These are phyloP conservation scores for Cladobotryum protrusum DNA, from an alignment of 2,329 filamentous ascomycete genomes.

Conservation along the genomic window DNA sequence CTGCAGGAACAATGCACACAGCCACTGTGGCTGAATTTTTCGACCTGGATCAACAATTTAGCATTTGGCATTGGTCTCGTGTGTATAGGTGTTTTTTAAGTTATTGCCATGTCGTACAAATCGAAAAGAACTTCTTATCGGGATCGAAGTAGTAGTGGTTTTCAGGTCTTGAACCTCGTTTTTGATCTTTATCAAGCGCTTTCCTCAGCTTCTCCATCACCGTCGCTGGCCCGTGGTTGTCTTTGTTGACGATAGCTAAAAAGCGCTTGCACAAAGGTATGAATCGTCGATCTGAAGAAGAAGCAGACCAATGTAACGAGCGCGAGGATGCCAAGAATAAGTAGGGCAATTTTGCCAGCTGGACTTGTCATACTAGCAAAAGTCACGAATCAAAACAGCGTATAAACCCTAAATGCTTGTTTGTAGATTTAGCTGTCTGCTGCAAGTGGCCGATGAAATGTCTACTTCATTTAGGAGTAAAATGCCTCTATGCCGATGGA, in stretches of 20 bases:
- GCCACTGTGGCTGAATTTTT: neutral
- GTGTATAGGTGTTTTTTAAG: too few relatives aligned
- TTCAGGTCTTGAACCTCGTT: neutral
- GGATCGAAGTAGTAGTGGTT: neutral
- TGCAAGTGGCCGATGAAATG: too few relatives aligned
- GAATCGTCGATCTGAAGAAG: constrained; percentile 24
- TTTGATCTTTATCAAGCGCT: neutral
- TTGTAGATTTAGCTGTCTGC: too few relatives aligned
- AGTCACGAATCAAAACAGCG: neutral
- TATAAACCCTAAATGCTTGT: too few relatives aligned
- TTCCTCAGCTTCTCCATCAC: neutral
- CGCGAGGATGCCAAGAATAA: constrained; percentile 18
- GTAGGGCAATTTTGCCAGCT: constrained; percentile 12
- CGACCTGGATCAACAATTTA: neutral
- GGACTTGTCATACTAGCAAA: constrained; percentile 22
- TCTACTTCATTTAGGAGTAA: too few relatives aligned
- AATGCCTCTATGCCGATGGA: too few relatives aligned
- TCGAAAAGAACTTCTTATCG: too few relatives aligned
- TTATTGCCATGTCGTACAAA: too few relatives aligned
- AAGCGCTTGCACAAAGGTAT: constrained; percentile 24
- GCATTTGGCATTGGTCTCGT: too few relatives aligned
- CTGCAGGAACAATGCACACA: neutral
- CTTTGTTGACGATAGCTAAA: constrained; percentile 9
- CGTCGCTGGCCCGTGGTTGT: neutral
- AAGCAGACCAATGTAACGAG: constrained; percentile 24